Evolutionary conservation across 2,329 filamentous ascomycete species (phyloP).

Genomic region (Verticillium tricorpus): DNA sequence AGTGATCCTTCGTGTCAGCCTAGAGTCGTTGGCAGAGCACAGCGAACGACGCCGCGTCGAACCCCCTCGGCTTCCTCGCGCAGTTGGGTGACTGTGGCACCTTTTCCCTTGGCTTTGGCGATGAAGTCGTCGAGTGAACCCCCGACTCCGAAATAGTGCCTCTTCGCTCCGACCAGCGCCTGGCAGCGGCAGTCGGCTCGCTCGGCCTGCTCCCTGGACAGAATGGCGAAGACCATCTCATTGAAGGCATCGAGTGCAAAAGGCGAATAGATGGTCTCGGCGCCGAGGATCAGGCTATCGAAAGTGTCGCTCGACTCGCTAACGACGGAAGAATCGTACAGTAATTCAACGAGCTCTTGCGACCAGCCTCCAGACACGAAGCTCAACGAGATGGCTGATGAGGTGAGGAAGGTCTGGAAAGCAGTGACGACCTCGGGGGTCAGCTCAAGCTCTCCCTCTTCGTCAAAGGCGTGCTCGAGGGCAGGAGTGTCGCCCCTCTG

Average conservation of each 20-base stretch:
- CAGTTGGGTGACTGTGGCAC: constrained; percentile 43
- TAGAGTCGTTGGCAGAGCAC: constrained; percentile 25
- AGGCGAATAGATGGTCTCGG: constrained; percentile 81
- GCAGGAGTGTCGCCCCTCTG: constrained; percentile 30
- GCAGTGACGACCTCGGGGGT: constrained; percentile 50
- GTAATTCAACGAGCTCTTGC: constrained; percentile 54
- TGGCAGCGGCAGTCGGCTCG: constrained; percentile 8
- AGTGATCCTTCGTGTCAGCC: background rate
- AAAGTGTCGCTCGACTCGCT: constrained; percentile 1
- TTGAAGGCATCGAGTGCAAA: constrained; percentile 66
- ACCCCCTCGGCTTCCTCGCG: constrained; percentile 59
- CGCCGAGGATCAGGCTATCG: constrained; percentile 58
- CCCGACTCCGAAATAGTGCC: constrained; percentile 79
- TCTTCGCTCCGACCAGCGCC: constrained; percentile 70
- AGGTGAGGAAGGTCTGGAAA: constrained; percentile 52
- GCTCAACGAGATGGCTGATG: constrained; percentile 49
- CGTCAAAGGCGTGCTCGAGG: constrained; percentile 40
- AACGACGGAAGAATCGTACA: constrained; percentile 32
- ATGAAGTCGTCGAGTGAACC: constrained; percentile 76
- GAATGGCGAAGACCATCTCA: constrained; percentile 57
- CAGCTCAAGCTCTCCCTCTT: constrained; percentile 60
- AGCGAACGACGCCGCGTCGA: constrained; percentile 55
- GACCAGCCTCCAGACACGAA: constrained; percentile 77
- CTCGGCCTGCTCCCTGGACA: constrained; percentile 40
- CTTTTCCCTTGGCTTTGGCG: constrained; percentile 42